These are phyloP conservation scores for Lactarius sp. DNA, from an alignment of 768 basidiomycete genomes.

Conservation along the genomic window DNA sequence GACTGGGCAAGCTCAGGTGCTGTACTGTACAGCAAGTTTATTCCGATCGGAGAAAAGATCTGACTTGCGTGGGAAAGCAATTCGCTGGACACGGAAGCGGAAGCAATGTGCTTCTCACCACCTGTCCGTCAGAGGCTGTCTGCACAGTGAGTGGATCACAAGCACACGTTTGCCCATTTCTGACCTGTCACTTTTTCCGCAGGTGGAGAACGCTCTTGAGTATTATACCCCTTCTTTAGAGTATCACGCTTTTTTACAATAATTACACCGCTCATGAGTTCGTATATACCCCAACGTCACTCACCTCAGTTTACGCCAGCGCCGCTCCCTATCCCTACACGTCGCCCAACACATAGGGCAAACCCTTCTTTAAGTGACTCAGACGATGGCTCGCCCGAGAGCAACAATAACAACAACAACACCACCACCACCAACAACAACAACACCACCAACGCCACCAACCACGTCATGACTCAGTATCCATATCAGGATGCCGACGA, in stretches of 20 bases:
- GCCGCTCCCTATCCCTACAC: constrained; percentile 19
- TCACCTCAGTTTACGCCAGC: constrained; percentile 18
- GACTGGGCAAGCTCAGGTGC: too few species aligned
- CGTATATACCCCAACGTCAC: constrained; percentile 15
- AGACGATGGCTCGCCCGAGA: constrained; percentile 1
- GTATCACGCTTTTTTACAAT: not conserved
- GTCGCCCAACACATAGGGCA: constrained; percentile 12
- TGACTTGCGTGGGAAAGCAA: too few species aligned
- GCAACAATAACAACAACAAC: not conserved
- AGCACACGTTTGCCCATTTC: too few species aligned
- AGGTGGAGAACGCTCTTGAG: too few species aligned
- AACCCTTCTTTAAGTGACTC: constrained; percentile 16
- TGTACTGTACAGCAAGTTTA: too few species aligned
- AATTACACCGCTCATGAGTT: not conserved
- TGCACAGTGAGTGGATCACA: too few species aligned
- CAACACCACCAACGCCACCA: not conserved
- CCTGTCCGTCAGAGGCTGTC: too few species aligned
- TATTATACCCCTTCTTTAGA: not conserved
- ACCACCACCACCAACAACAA: not conserved
- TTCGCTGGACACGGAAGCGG: too few species aligned
- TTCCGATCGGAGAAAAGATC: not conserved
- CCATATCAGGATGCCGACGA: constrained; percentile 20
- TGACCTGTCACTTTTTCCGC: too few species aligned
- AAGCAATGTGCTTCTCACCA: too few species aligned
- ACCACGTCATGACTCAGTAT: constrained; percentile 19